Conservation (phyloP, 257 asterid genomes). For the Primulina eburnea region DNA sequence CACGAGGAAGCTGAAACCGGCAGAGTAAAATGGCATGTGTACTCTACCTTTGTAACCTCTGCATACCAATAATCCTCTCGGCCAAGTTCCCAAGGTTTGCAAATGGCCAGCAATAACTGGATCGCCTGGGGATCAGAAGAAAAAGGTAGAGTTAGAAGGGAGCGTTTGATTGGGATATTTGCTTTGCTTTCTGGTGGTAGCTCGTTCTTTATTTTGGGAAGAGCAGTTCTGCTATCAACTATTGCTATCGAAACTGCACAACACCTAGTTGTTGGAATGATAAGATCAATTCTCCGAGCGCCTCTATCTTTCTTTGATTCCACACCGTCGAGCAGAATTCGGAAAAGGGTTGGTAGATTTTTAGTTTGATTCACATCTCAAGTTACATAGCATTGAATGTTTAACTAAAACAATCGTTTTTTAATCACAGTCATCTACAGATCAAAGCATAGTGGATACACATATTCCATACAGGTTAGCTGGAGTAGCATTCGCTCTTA, state of each 20-base stretch:
- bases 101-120: constrained; percentile 87
- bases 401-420: neutral
- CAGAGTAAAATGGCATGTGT: constrained; percentile 72
- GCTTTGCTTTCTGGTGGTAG: constrained; percentile 75
- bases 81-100: constrained; percentile 71
- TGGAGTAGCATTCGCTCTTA: constrained; percentile 74
- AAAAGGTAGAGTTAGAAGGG: constrained; percentile 39
- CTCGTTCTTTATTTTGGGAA: constrained; percentile 65
- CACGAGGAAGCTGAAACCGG: constrained; percentile 62
- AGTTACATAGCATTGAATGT: neutral
- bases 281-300: constrained; percentile 58
- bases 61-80: constrained; percentile 69
- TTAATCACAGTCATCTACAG: constrained; percentile 61
- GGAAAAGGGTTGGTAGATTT: constrained; percentile 56
- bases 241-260: constrained; percentile 75
- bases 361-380: neutral
- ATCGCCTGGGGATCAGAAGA: constrained; percentile 79
- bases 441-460: constrained; percentile 78
- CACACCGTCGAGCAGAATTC: constrained; percentile 83
- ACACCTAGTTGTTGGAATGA: constrained; percentile 57
- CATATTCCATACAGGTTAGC: constrained; percentile 81
- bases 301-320: constrained; percentile 77
- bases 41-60: constrained; percentile 60
- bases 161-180: constrained; percentile 50
- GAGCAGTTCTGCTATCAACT: constrained; percentile 71